phyloP scores from a whole-genome alignment of 2,329 filamentous ascomycete genomes.

The Sporothrix inflata region DNA sequence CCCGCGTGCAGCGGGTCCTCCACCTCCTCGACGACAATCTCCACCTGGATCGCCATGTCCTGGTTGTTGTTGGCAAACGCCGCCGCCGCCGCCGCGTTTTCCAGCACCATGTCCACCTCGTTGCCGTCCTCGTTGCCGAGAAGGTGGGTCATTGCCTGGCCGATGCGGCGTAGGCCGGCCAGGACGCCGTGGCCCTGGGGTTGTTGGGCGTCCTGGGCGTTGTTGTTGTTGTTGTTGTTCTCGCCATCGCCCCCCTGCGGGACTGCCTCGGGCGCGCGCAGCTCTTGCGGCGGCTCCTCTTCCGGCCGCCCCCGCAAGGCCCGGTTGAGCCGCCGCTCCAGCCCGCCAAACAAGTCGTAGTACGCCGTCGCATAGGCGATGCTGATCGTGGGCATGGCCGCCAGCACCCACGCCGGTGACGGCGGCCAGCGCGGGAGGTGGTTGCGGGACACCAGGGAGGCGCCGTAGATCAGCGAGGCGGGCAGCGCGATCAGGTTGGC shows the following conservation, averaged over 20 bases:
- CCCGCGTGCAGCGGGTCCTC: background rate
- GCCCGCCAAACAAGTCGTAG: constrained; percentile 49
- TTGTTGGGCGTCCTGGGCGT: too few relatives aligned
- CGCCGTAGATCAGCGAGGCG: constrained; percentile 50
- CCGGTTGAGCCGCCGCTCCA: constrained; percentile 55
- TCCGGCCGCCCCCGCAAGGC: constrained; percentile 46
- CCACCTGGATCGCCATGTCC: constrained; percentile 27
- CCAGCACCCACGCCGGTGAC: constrained; percentile 55
- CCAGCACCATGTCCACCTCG: background rate
- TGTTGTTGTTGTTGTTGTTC: background rate
- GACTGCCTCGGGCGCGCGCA: background rate
- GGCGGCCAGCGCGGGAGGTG: constrained; percentile 58
- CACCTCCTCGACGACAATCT: constrained; percentile 29
- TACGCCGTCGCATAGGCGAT: constrained; percentile 51
- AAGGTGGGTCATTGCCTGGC: background rate
- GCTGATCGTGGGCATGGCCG: constrained; percentile 51
- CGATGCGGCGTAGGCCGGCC: background rate
- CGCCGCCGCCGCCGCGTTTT: background rate
- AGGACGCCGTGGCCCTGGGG: background rate
- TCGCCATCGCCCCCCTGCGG: background rate
- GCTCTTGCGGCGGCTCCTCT: constrained; percentile 33
- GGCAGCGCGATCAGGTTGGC: constrained; percentile 49
- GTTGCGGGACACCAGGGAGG: constrained; percentile 50
- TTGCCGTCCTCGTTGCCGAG: background rate
- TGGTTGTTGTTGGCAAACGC: background rate